A percentile compares a stretch with the other conserved stretches of the same genome.
phyloP scores from a whole-genome alignment of 202 grass and related monocot species.

The Setaria viridis region DNA sequence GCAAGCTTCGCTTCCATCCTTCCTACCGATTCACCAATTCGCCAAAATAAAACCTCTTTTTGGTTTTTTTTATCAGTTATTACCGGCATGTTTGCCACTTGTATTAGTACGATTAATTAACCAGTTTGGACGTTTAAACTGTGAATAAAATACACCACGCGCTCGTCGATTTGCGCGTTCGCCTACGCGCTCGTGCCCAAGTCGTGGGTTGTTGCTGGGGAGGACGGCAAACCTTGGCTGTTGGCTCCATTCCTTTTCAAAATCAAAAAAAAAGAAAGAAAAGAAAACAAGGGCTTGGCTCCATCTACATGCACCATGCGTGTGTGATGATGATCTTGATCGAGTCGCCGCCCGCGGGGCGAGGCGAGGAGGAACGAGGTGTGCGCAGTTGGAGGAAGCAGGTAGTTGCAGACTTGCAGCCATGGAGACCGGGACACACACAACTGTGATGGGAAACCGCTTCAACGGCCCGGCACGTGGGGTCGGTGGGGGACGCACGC shows the following conservation, averaged over 20 bases:
- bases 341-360: neutral
- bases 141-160: neutral
- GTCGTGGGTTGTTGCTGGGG: constrained; percentile 26
- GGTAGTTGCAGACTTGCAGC: neutral
- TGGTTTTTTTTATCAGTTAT: neutral
- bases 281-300: neutral
- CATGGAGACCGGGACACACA: constrained; percentile 7
- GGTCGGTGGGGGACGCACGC: neutral
- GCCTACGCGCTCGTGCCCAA: neutral
- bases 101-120: too few relatives aligned
- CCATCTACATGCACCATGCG: neutral
- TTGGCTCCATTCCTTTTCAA: neutral
- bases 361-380: too few relatives aligned
- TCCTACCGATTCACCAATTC: neutral
- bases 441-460: neutral
- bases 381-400: neutral
- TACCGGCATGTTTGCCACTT: too few relatives aligned
- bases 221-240: neutral
- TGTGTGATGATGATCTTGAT: neutral
- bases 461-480: neutral
- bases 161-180: neutral
- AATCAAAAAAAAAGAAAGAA: neutral
- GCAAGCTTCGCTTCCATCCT: neutral
- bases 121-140: neutral
- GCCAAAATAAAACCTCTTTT: neutral